These are phyloP conservation scores for Acorus calamus DNA, from an alignment of 106 monocot species.

Conservation along the genomic window DNA sequence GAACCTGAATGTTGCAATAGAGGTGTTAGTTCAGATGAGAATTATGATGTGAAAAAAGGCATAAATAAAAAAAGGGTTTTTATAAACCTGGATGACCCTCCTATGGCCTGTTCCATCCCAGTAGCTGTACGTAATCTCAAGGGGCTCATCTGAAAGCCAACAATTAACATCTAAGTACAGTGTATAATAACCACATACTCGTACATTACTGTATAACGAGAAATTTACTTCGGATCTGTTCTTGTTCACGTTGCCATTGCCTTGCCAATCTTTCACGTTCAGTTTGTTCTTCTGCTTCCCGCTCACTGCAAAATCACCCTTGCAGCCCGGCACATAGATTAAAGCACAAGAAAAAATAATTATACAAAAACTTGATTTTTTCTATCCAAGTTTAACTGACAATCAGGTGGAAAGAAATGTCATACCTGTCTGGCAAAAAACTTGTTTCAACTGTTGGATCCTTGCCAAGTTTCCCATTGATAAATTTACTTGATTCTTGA, in stretches of 20 bases:
- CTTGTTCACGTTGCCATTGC: constrained; percentile 90
- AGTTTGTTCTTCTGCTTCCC: constrained; percentile 99
- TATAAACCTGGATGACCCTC: constrained; percentile 62
- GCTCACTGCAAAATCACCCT: constrained; percentile 82
- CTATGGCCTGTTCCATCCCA: constrained; percentile 99
- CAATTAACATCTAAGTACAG: constrained; percentile 11
- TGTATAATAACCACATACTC: not conserved
- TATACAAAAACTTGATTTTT: not conserved
- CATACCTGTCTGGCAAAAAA: constrained; percentile 96
- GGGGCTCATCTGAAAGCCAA: constrained; percentile 71
- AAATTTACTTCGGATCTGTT: constrained; percentile 68
- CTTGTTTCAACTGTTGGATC: constrained; percentile 96
- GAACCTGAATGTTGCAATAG: constrained; percentile 30
- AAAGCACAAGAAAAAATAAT: constrained; percentile 16
- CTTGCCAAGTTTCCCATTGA: constrained; percentile 70
- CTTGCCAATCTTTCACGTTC: constrained; percentile 72
- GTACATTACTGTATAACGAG: not conserved
- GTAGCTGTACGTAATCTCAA: constrained; percentile 97
- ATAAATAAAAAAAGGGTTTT: not conserved
- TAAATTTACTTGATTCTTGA: constrained; percentile 34
- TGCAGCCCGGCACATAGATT: constrained; percentile 31
- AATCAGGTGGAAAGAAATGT: not conserved
- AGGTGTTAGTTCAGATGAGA: not conserved
- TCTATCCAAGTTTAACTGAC: not conserved
- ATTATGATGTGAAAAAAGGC: not conserved